Evolutionary conservation across 129 eudicot species (phyloP), one percentile per base, ranked within the genome.

Genomic region (Flaveria linearis): DNA sequence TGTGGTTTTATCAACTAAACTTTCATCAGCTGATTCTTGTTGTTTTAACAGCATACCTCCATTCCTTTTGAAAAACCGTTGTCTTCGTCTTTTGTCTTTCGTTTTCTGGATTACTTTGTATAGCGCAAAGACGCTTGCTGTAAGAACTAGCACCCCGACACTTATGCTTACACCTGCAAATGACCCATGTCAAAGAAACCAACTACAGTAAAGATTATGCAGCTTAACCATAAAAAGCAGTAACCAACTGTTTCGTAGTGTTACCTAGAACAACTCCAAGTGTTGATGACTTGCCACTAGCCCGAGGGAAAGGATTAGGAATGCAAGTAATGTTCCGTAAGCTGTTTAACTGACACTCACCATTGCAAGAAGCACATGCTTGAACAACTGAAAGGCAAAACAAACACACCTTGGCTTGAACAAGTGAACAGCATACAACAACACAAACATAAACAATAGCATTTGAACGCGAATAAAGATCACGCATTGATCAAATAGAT

Each of bases 211-310:
- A 57, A 57, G 10, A 55, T 23, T 18, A 45, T 45, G 49, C 11
- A 45, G 13, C 49, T 60, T 12, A 11, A 60, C 39, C 22, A n/a
- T 14, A 7, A 2, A 49, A 71, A n/a, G 1, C 3, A 47, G 45
- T 25, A 25, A 49, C n/a, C n/a, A 47, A 15, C 14, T 16, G 14
- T 7, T 22, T 60, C 30, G 18, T 45, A 49, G 0, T 47, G 63
- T 63, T 75, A 75, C 82, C 77, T 71, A 78, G n/a, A 78, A 78
- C 65, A 71, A 71, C 71, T 71, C 72, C 82, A 64, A 63, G 42
- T 0, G 79, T 25, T 1, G 76, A 69, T 20, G 82, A 69, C 71
- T 42, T 71, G 4, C 55, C 25, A 71, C 72, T 18, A 63, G 20
- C 11, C 41, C 0, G 33, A 9, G 61, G 11, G 16, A 41, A 41